Evolutionary conservation across 495 filamentous ascomycete genomes (phyloP).

Genomic region (Aspergillus homomorphus): DNA sequence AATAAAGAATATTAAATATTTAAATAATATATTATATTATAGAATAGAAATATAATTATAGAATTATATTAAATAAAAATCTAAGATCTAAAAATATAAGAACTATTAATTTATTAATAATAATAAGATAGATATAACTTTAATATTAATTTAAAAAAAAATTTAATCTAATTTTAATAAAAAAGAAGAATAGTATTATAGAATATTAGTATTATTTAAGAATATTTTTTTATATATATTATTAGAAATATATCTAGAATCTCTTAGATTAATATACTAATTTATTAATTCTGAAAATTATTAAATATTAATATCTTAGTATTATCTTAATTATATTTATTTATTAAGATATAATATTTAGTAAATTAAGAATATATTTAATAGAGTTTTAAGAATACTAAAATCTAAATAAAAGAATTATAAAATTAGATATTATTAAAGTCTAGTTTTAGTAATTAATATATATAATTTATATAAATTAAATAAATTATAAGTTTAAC

Average conservation of each 20-base stretch:
- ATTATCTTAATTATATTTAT: not conserved
- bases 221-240: not conserved
- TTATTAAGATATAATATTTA: not conserved
- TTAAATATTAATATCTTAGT: not conserved
- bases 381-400: not conserved
- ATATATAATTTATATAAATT: not conserved
- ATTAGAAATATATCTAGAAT: not conserved
- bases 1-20: not conserved
- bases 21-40: not conserved
- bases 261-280: too few relatives aligned
- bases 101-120: conserved; percentile 1
- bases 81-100: too few relatives aligned
- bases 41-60: not conserved
- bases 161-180: not conserved
- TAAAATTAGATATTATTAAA: too few relatives aligned
- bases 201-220: not conserved
- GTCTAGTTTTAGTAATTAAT: too few relatives aligned
- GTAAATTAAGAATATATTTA: not conserved
- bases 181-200: too few relatives aligned
- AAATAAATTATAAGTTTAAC: too few relatives aligned
- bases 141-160: not conserved
- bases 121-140: not conserved
- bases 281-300: too few relatives aligned
- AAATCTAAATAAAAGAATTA: too few relatives aligned
- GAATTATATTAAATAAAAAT: too few relatives aligned